Percentiles rank a stretch among this genome's conserved stretches.
Conservation (phyloP, 2,329 filamentous ascomycete species). For the Zasmidium angulare region DNA sequence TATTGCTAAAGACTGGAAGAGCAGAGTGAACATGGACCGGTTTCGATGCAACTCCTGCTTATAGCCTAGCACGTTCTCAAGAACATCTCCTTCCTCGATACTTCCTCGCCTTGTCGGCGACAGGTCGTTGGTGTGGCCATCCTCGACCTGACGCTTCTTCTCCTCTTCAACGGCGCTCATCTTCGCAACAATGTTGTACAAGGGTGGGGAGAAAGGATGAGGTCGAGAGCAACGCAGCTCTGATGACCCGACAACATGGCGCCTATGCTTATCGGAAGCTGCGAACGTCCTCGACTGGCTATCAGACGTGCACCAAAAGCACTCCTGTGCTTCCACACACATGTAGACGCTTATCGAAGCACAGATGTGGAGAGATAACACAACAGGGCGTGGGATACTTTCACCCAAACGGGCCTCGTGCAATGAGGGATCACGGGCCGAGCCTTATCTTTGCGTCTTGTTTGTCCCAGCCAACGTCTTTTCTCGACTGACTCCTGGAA, state of each 20-base stretch:
- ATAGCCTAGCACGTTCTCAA: conserved; percentile 53
- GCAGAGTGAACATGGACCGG: conserved; percentile 58
- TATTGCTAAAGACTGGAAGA: conserved; percentile 62
- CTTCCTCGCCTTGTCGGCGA: conserved; percentile 3
- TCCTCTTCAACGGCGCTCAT: not conserved
- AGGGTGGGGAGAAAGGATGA: not conserved
- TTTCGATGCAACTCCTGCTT: conserved; percentile 58
- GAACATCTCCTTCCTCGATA: conserved; percentile 32
- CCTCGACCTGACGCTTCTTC: not conserved
- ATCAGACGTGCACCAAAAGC: not conserved
- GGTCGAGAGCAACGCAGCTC: not conserved
- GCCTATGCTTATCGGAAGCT: not conserved
- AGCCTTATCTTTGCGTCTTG: not conserved
- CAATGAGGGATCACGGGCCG: not conserved
- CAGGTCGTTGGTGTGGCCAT: not conserved
- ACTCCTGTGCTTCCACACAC: not conserved
- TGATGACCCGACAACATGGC: not conserved
- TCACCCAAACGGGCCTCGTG: not conserved
- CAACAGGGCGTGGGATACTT: not conserved
- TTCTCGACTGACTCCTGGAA: no score
- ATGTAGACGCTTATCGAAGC: not conserved
- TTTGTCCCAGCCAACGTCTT: not conserved
- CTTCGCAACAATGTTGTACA: not conserved
- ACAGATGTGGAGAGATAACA: not conserved
- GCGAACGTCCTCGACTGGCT: not conserved